Evolutionary conservation across 129 eudicot genomes (phyloP).

Genomic region (Escallonia herrerae): DNA sequence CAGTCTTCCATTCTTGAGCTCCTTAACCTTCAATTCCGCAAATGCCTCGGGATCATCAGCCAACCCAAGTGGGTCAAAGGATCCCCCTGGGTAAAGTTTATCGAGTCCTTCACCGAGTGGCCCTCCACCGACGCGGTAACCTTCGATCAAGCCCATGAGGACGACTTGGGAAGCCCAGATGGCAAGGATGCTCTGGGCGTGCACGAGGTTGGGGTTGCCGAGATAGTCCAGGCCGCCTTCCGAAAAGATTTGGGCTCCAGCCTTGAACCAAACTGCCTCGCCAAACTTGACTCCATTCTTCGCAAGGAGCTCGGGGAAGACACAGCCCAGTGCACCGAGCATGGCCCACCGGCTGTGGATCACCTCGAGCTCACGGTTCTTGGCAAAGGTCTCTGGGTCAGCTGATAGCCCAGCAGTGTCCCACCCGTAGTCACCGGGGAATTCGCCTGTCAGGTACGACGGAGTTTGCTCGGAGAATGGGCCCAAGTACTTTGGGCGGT

Average conservation of each 20-base stretch:
- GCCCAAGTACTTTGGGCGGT: constrained; percentile 61
- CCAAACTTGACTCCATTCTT: constrained; percentile 58
- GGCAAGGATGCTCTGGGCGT: constrained; percentile 64
- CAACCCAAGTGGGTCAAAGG: constrained; percentile 59
- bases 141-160: constrained; percentile 54
- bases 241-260: constrained; percentile 57
- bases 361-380: constrained; percentile 68
- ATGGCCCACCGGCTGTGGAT: constrained; percentile 66
- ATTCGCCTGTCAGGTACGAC: constrained; percentile 65
- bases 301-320: constrained; percentile 54
- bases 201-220: constrained; percentile 64
- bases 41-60: constrained; percentile 63
- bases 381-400: constrained; percentile 63
- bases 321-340: constrained; percentile 66
- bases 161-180: constrained; percentile 67
- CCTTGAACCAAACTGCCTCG: constrained; percentile 73
- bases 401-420: constrained; percentile 71
- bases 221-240: constrained; percentile 64
- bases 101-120: constrained; percentile 65
- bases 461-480: constrained; percentile 72
- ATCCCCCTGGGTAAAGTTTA: constrained; percentile 51
- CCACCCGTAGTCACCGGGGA: constrained; percentile 79
- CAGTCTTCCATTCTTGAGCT: constrained; percentile 57
- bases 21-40: constrained; percentile 66
- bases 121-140: constrained; percentile 57